Percentiles rank a stretch among this genome's conserved stretches.
These are phyloP conservation scores for Lonicera japonica DNA, from an alignment of 129 eudicot genomes.

Conservation along the genomic window DNA sequence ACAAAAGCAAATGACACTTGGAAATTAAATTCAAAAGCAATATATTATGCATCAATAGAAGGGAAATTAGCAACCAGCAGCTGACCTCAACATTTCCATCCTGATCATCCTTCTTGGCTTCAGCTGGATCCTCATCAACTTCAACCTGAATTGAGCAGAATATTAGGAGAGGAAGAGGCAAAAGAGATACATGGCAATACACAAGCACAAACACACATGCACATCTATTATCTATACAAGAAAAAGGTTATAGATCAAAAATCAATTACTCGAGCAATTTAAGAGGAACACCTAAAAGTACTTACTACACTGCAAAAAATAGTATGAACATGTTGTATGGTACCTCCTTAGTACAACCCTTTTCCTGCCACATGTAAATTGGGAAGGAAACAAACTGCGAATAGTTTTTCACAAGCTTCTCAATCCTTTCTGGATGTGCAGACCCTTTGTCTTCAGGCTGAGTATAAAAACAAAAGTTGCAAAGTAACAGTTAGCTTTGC, in stretches of 20 bases:
- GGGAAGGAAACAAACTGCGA: slow-evolving; percentile 95
- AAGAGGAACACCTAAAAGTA: not conserved
- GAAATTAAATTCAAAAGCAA: not conserved
- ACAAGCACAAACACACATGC: not conserved
- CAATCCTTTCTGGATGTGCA: slow-evolving; percentile 89
- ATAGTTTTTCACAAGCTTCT: slow-evolving; percentile 87
- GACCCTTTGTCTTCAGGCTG: slow-evolving; percentile 84
- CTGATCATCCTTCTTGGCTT: slow-evolving; percentile 58
- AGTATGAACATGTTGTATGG: too few species aligned
- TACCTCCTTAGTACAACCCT: slow-evolving; percentile 91
- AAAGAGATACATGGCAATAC: not conserved
- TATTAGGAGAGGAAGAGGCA: not conserved
- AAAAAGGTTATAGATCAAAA: too few species aligned
- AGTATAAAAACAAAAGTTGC: slow-evolving; percentile 10
- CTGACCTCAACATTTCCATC: slow-evolving; percentile 51
- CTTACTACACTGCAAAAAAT: not conserved
- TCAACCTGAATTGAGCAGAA: slow-evolving; percentile 48
- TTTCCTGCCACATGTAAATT: slow-evolving; percentile 96
- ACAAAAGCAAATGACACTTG: not conserved
- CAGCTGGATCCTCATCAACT: slow-evolving; percentile 94
- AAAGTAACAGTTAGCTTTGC: not conserved
- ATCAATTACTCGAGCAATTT: too few species aligned
- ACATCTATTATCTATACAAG: not conserved
- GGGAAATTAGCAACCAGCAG: not conserved
- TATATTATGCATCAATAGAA: not conserved